phyloP scores from a whole-genome alignment of 176 grass and related monocot species.

The Dendrocalamus sinicus region DNA sequence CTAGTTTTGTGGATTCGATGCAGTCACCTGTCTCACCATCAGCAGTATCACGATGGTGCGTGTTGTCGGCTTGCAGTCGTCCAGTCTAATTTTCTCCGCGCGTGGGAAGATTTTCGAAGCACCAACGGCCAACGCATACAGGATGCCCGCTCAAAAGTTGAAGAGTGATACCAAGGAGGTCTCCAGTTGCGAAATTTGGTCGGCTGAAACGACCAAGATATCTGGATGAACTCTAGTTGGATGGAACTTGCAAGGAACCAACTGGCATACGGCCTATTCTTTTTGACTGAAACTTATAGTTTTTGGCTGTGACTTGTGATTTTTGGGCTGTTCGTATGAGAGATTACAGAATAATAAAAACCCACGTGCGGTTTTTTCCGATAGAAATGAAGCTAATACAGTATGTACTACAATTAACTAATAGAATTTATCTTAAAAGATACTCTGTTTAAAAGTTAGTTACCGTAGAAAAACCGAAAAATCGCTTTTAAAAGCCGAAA shows the following conservation, averaged over 20 bases:
- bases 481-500: too few species aligned
- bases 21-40: not conserved
- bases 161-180: not conserved
- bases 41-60: not conserved
- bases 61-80: not conserved
- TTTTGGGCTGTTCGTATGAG: too few species aligned
- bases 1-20: constrained; percentile 39
- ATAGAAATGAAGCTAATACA: too few species aligned
- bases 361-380: too few species aligned
- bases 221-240: not conserved
- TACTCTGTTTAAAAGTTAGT: too few species aligned
- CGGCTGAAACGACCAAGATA: not conserved
- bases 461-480: too few species aligned
- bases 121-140: not conserved
- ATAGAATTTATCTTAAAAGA: too few species aligned
- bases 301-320: too few species aligned
- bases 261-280: not conserved
- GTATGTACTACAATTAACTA: too few species aligned
- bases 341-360: too few species aligned
- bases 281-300: too few species aligned
- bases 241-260: not conserved
- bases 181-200: not conserved
- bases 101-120: not conserved
- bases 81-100: not conserved
- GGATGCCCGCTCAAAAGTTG: not conserved